Evolutionary conservation across 1,284 basidiomycete genomes (phyloP).

Genomic region (Rhodotorula mucilaginosa): DNA sequence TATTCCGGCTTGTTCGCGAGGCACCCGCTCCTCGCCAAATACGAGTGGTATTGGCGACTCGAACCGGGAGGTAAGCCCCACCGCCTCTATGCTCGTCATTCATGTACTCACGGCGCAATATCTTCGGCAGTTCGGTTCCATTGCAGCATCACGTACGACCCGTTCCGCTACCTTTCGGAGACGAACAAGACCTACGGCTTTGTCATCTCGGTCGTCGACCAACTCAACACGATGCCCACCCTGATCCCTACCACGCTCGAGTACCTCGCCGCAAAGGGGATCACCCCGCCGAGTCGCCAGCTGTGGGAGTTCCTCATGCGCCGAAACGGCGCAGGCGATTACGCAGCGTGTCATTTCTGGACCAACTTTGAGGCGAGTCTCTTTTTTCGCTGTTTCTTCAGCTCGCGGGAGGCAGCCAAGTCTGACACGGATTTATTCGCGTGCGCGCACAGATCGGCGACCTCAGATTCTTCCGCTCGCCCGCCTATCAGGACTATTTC

Average conservation of each 20-base stretch:
- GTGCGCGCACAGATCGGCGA: slow-evolving; percentile 46
- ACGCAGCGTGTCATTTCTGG: slow-evolving; percentile 50
- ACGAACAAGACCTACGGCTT: slow-evolving; percentile 48
- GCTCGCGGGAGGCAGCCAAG: not conserved
- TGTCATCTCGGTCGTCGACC: slow-evolving; percentile 49
- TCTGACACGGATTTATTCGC: slow-evolving; percentile 2
- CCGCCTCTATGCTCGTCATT: not conserved
- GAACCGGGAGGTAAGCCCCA: slow-evolving; percentile 47
- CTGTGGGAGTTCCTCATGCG: slow-evolving; percentile 47
- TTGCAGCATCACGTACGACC: slow-evolving; percentile 50
- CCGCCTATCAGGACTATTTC: slow-evolving; percentile 49
- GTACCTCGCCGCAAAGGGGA: slow-evolving; percentile 45
- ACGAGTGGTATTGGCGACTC: slow-evolving; percentile 52
- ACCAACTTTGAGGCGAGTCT: slow-evolving; percentile 43
- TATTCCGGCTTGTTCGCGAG: slow-evolving; percentile 42
- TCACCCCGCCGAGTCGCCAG: slow-evolving; percentile 36
- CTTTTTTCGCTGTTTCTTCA: too few relatives aligned
- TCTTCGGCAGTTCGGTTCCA: slow-evolving; percentile 43
- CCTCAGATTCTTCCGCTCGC: slow-evolving; percentile 48
- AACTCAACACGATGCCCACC: slow-evolving; percentile 47
- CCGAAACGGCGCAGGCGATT: slow-evolving; percentile 29
- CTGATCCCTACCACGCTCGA: slow-evolving; percentile 46
- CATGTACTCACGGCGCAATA: not conserved
- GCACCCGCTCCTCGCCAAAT: slow-evolving; percentile 41
- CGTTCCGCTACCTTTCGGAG: slow-evolving; percentile 45